phyloP scores from a whole-genome alignment of 345 rosid species.

The Trapa bicornis region DNA sequence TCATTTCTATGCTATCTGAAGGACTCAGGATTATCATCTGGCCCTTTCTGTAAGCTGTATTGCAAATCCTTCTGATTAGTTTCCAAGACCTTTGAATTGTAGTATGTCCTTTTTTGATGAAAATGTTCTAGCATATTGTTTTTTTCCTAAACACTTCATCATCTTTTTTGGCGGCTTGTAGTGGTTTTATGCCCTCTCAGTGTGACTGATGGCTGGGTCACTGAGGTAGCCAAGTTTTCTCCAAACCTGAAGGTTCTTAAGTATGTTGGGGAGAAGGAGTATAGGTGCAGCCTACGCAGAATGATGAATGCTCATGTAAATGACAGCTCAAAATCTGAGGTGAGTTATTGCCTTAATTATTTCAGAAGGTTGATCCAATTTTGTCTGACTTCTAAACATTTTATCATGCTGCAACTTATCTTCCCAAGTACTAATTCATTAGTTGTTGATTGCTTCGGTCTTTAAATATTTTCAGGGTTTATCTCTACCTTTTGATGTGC shows the following conservation, averaged over 20 bases:
- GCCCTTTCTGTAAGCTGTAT: slow-evolving; percentile 57
- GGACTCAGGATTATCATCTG: slow-evolving; percentile 28
- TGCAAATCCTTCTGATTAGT: not conserved
- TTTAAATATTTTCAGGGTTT: slow-evolving; percentile 28
- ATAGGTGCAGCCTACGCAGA: slow-evolving; percentile 41
- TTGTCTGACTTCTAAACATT: not conserved
- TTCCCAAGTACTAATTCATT: not conserved
- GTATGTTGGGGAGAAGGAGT: slow-evolving; percentile 71
- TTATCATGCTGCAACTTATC: not conserved
- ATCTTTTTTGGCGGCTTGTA: slow-evolving; percentile 15
- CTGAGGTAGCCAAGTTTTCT: slow-evolving; percentile 58
- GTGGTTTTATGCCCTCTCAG: slow-evolving; percentile 84
- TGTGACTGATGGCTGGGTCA: slow-evolving; percentile 77
- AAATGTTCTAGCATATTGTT: not conserved
- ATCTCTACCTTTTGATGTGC: slow-evolving; percentile 55
- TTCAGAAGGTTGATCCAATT: not conserved
- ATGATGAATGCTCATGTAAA: slow-evolving; percentile 31
- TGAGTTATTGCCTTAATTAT: slow-evolving; percentile 22
- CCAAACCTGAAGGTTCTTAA: slow-evolving; percentile 50
- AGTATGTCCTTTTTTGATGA: not conserved
- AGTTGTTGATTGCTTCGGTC: not conserved
- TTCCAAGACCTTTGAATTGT: not conserved
- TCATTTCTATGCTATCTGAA: slow-evolving; percentile 70
- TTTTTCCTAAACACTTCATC: not conserved
- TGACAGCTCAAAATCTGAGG: slow-evolving; percentile 24